Base-by-base conservation (phyloP, 164 flowering plant species). In the Malania oleifera region DNA sequence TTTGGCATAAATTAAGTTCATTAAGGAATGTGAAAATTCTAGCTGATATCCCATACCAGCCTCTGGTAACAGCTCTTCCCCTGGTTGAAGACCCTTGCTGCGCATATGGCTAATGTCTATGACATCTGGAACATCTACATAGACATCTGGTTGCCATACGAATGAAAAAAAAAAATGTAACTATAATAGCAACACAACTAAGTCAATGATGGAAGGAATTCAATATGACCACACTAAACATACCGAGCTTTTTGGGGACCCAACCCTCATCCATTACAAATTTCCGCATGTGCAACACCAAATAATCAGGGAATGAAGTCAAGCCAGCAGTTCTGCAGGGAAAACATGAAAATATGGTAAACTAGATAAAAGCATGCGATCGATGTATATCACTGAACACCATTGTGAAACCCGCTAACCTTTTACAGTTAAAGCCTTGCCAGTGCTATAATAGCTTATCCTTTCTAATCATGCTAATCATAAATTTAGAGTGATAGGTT, bases 171-270 rank as follows among this genome's bases (percentile, higher is more conserved):
- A 38, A 7, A 27, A 39, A 2, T n/a, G 47, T 11, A 40, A 49
- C 5, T 0, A 52, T 40, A 48, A 11, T n/a, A 1, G 23, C 20
- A 34, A 12, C 4, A 7, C 31, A 40, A 7, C 5, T 4, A 43
- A 37, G 25, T 5, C n/a, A 59, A 59, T 46, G 23, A 54, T 23
- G 12, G 24, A 63, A 15, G 40, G 19, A 51, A 50, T 31, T 41
- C 13, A 56, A 51, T 6, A 15, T 35, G 57, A 51, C 46, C 52
- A 54, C 28, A 35, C 8, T 44, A 50, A 61, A 65, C 0, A 48
- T 77, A 91, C 97, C 99, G 52, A 95, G 90, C 70, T 95, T 95
- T 69, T 91, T 95, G 7, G 99, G 99, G 25, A 95, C 99, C 99
- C 99, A 95, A 64, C 99, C 99, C 31, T 49, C 96, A 65, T 82